Base-by-base conservation (phyloP, 805 yeast species). In the Tetrapisispora phaffii region DNA sequence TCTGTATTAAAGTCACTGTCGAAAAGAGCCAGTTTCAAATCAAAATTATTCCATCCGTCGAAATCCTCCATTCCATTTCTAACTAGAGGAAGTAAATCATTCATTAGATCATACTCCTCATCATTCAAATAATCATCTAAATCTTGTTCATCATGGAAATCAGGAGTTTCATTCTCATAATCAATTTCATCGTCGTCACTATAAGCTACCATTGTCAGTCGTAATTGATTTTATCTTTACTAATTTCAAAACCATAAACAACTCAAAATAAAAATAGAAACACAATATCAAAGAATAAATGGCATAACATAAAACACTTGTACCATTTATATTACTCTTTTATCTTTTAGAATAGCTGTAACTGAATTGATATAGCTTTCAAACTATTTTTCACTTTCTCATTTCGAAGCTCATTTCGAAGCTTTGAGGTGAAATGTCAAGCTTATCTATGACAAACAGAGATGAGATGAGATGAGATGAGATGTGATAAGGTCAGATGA, bases 11-110 rank as follows among this genome's bases (percentile, higher is more conserved):
- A 79, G 53, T 75, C 73, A 47, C 73, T 72, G 53, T 66, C 72
- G 63, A 75, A 77, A 7, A 79, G 65, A 1, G 75, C 69, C 53
- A 75, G 73, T 55, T 79, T 79, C 44, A 79, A 59, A 36, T 70
- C 69, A 13, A 64, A 45, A 33, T 76, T 71, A 19, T 54, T 57
- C 52, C 67, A 65, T 31, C 73, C 69, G 44, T 70, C 67, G 51
- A 73, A 76, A 17, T 66, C 61, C 26, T 53, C 62, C 44, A 74
- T 53, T 43, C 55, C 56, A 33, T 62, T 49, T 52, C 71, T 72
- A 20, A 74, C 60, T 20, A 53, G 40, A 2, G 82, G 81, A 34
- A 78, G 66, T n/a, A 65, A 44, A 2, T 65, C 70, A 48, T 71
- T 68, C 52, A 79, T 65, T 23, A 68, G 62, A 44, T 62, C 65